Conservation (phyloP, 805 yeast genomes). For the Yamadazyma laniorum region DNA sequence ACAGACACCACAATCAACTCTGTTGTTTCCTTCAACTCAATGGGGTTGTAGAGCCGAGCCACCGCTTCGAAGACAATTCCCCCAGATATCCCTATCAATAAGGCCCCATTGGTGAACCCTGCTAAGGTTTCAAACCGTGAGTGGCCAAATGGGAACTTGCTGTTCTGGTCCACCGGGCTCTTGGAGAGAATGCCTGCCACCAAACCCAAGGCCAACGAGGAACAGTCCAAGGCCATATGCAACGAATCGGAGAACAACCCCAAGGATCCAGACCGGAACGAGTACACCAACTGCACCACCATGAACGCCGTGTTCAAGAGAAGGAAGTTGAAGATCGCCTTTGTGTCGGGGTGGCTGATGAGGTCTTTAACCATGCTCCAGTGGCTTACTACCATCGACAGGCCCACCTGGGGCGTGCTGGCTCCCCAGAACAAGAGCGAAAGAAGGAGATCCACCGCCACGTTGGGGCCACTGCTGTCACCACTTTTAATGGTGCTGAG, state of each 20-base stretch:
- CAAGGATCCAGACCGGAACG: constrained; percentile 87
- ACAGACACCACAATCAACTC: constrained; percentile 83
- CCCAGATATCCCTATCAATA: constrained; percentile 82
- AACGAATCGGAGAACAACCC: constrained; percentile 90
- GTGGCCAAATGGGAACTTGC: constrained; percentile 84
- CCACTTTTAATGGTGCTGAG: no score
- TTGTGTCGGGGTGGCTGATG: constrained; percentile 54
- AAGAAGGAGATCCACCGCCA: neutral
- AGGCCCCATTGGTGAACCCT: constrained; percentile 92
- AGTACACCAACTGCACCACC: constrained; percentile 90
- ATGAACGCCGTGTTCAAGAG: constrained; percentile 86
- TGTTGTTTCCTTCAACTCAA: constrained; percentile 70
- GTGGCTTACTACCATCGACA: no score
- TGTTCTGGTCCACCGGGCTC: constrained; percentile 46
- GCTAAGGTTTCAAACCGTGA: constrained; percentile 85
- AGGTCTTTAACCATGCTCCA: neutral
- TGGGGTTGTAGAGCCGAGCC: constrained; percentile 77
- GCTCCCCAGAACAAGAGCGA: neutral
- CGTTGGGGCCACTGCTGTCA: neutral
- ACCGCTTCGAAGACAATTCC: constrained; percentile 86
- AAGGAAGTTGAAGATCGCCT: constrained; percentile 84
- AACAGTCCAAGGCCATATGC: constrained; percentile 95
- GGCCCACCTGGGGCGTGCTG: no score
- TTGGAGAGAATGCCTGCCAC: constrained; percentile 67
- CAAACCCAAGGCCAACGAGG: constrained; percentile 84